Evolutionary conservation across 345 rosid species (phyloP), one percentile per base, ranked within the genome.

Genomic region (Kandelia obovata): DNA sequence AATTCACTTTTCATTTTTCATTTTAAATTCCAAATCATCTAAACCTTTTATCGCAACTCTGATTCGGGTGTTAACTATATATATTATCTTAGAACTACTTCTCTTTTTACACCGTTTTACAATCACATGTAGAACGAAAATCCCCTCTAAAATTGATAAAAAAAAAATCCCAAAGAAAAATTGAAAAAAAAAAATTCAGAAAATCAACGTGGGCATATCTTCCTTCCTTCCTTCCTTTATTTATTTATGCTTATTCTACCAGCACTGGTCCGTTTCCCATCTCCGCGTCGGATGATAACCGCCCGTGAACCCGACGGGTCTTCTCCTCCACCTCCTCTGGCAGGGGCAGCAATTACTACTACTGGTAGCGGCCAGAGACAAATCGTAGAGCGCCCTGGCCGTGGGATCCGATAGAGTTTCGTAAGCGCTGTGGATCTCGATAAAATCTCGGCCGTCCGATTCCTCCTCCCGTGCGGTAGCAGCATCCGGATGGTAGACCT

Each of bases 231-330:
- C 1, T 34, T 7, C 1, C 1, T 34, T 6, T 34, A 6, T 34
- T 34, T 34, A 34, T 34, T 34, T 34, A 7, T 34, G 2, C 37
- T 7, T 7, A 34, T 7, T 34, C 77, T 76, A 91, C 97, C 97
- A 91, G 83, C 97, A 91, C 87, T 91, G 97, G 71, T 91, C 97
- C 53, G 97, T 91, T 61, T 91, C 97, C 97, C 97, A 91, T 67
- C 86, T 85, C 73, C 92, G 87, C 73, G 74, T 78, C 71, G 84
- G 57, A 35, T 71, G 47, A 21, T 71, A 71, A 59, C 80, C 76
- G 17, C 27, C 61, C 37, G 71, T 37, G 43, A 43, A 67, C 28
- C 65, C 69, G 1, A 35, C 81, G 63, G 74, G 35, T 34, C 68
- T 71, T 52, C 68, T 57, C 0, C 55, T 58, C 51, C 62, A 25